phyloP scores from a whole-genome alignment of 2,329 filamentous ascomycete genomes.

The Fulvia fulva region DNA sequence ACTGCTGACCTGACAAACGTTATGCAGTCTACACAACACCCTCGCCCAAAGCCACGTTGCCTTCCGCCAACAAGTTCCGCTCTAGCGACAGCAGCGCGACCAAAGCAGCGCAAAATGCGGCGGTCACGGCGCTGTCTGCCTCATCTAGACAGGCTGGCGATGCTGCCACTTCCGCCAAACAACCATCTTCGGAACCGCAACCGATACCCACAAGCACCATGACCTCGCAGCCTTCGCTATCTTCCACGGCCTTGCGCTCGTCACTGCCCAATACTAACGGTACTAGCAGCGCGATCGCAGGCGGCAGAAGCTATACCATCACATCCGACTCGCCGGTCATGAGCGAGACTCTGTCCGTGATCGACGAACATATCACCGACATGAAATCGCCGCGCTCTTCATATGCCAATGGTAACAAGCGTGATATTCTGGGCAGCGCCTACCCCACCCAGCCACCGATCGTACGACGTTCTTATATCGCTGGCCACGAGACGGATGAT shows the following conservation, averaged over 20 bases:
- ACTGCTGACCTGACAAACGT: constrained; percentile 11
- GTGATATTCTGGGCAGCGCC: constrained; percentile 63
- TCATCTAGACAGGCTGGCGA: constrained; percentile 11
- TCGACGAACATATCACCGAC: constrained; percentile 94
- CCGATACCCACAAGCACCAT: not conserved
- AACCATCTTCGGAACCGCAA: constrained; percentile 4
- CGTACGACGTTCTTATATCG: constrained; percentile 81
- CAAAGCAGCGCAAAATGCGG: constrained; percentile 17
- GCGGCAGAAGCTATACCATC: constrained; percentile 18
- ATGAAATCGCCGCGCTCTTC: constrained; percentile 56
- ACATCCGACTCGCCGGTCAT: constrained; percentile 62
- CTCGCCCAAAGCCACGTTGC: constrained; percentile 34
- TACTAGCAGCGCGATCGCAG: constrained; percentile 1
- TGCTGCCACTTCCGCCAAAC: constrained; percentile 7
- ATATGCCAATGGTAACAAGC: constrained; percentile 39
- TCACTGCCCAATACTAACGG: constrained; percentile 18
- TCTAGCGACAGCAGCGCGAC: constrained; percentile 20
- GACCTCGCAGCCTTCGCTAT: constrained; percentile 12
- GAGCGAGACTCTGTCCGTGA: constrained; percentile 91
- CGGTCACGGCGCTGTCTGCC: constrained; percentile 10
- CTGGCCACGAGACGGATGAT: constrained; percentile 91
- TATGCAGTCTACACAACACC: constrained; percentile 37
- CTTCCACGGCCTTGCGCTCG: constrained; percentile 20
- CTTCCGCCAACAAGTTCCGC: constrained; percentile 16
- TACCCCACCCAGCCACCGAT: constrained; percentile 72